phyloP scores from a whole-genome alignment of 805 yeast species.

The Torulaspora maleeae region DNA sequence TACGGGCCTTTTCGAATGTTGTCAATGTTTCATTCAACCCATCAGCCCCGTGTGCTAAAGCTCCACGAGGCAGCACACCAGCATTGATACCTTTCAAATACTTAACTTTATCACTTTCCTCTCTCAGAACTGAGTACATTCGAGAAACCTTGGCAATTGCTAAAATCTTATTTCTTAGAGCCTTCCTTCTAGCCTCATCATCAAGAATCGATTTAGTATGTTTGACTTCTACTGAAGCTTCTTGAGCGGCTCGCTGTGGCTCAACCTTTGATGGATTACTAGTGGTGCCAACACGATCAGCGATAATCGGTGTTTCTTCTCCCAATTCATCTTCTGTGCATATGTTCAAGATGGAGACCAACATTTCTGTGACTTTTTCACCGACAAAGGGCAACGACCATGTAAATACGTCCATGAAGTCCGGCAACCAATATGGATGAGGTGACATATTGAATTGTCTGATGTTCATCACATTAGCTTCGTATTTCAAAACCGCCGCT shows the following conservation, averaged over 20 bases:
- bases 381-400: constrained; percentile 98
- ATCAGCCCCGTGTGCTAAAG: constrained; percentile 75
- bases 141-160: constrained; percentile 96
- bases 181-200: constrained; percentile 40
- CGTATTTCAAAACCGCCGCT: constrained; percentile 92
- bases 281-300: constrained; percentile 35
- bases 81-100: constrained; percentile 69
- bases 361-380: constrained; percentile 90
- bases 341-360: constrained; percentile 81
- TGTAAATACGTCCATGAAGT: constrained; percentile 93
- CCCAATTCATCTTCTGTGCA: constrained; percentile 94
- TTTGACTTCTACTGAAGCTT: constrained; percentile 11
- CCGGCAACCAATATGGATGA: constrained; percentile 96
- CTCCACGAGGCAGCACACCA: constrained; percentile 81
- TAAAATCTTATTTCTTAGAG: constrained; percentile 77
- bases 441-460: constrained; percentile 90
- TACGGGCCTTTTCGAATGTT: constrained; percentile 78
- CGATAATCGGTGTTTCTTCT: constrained; percentile 57
- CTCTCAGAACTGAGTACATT: constrained; percentile 83
- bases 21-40: constrained; percentile 65
- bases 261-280: constrained; percentile 21
- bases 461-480: constrained; percentile 87
- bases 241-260: constrained; percentile 1
- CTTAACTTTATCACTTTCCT: constrained; percentile 81
- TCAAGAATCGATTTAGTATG: constrained; percentile 21